These are phyloP conservation scores for Wickerhamomyces sydowiorum DNA, from an alignment of 805 yeast species.

Conservation along the genomic window DNA sequence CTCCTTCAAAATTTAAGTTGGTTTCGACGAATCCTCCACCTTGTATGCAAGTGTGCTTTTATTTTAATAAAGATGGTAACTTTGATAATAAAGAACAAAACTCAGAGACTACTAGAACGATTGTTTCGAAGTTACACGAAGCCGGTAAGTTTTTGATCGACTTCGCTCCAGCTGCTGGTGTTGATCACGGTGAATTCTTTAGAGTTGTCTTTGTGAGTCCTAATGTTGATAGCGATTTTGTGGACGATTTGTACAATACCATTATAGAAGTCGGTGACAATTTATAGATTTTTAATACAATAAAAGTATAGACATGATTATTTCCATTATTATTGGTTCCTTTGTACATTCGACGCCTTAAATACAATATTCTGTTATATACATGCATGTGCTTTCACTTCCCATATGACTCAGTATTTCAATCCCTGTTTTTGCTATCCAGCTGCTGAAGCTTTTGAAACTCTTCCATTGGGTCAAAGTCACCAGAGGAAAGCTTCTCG, in stretches of 20 bases:
- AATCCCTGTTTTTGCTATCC: conserved; percentile 42
- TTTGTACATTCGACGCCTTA: background rate
- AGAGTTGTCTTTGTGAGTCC: conserved; percentile 83
- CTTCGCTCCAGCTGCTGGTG: conserved; percentile 65
- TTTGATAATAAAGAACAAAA: conserved; percentile 29
- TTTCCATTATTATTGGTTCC: background rate
- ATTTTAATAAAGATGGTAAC: conserved; percentile 45
- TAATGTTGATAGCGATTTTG: conserved; percentile 33
- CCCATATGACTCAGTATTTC: background rate
- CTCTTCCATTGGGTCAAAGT: conserved; percentile 79
- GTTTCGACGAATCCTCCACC: conserved; percentile 60
- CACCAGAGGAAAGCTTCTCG: conserved; percentile 71
- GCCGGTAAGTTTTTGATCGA: conserved; percentile 70
- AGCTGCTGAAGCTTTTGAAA: conserved; percentile 61
- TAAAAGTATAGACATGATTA: background rate
- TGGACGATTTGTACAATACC: conserved; percentile 38
- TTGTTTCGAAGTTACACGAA: conserved; percentile 54
- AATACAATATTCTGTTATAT: background rate
- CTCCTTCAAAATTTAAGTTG: conserved; percentile 42
- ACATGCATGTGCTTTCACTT: background rate
- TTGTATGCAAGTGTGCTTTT: conserved; percentile 81
- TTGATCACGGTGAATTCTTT: conserved; percentile 69
- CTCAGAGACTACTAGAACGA: conserved; percentile 53
- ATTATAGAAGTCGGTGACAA: conserved; percentile 31
- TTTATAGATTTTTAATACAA: background rate